A percentile compares a stretch with the other conserved stretches of the same genome.
Conservation (phyloP, 345 rosid genomes). For the Nasturtium officinale region DNA sequence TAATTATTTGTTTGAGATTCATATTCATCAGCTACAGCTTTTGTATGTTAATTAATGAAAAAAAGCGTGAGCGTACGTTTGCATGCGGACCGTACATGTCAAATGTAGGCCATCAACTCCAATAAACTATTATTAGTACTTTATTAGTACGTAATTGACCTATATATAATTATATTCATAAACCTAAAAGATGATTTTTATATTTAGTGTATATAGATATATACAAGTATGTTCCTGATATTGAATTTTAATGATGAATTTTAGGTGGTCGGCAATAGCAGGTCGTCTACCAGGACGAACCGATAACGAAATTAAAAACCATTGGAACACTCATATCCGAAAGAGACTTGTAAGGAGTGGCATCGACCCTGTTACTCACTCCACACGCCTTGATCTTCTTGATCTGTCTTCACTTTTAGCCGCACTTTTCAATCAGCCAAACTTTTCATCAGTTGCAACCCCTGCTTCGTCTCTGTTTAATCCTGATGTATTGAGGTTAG, state of each 20-base stretch:
- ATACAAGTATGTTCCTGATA: not conserved
- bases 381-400: slow-evolving; percentile 76
- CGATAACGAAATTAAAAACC: slow-evolving; percentile 92
- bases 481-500: slow-evolving; percentile 37
- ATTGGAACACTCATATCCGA: slow-evolving; percentile 92
- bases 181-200: not conserved
- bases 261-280: slow-evolving; percentile 97
- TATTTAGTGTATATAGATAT: not conserved
- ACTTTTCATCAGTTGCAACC: slow-evolving; percentile 42
- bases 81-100: slow-evolving; percentile 32
- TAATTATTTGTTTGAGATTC: not conserved
- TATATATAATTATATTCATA: too few species aligned
- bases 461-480: slow-evolving; percentile 32
- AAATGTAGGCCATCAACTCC: slow-evolving; percentile 47
- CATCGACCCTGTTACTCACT: slow-evolving; percentile 92
- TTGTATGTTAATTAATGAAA: slow-evolving; percentile 18
- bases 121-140: slow-evolving; percentile 15
- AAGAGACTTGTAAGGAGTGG: slow-evolving; percentile 84
- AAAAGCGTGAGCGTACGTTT: slow-evolving; percentile 1
- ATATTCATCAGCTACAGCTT: slow-evolving; percentile 10
- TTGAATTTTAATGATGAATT: not conserved
- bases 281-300: slow-evolving; percentile 98
- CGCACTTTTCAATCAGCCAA: slow-evolving; percentile 56
- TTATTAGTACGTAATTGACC: slow-evolving; percentile 23
- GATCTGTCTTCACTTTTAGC: slow-evolving; percentile 70